Conservation (phyloP, 2,329 filamentous ascomycete genomes). For the Paecilomyces variotii region DNA sequence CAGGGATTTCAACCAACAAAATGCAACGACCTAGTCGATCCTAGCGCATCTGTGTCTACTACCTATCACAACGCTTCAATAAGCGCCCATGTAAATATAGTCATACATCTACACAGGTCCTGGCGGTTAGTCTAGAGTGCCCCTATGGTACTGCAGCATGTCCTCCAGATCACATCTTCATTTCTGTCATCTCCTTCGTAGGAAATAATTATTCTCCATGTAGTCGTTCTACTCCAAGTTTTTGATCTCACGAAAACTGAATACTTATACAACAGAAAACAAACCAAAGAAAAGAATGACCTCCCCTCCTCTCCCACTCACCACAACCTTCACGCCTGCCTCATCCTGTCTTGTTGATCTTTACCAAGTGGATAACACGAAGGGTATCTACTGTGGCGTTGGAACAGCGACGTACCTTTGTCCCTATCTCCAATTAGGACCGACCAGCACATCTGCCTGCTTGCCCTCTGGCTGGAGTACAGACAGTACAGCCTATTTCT, state of each 20-base stretch:
- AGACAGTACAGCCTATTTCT: not conserved
- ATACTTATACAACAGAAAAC: not conserved
- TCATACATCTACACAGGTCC: not conserved
- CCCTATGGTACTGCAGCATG: not conserved
- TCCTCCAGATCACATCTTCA: not conserved
- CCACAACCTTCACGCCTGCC: not conserved
- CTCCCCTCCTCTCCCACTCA: not conserved
- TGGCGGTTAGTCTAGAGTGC: not conserved
- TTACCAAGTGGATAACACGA: not conserved
- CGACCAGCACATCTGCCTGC: not conserved
- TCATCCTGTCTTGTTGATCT: not conserved
- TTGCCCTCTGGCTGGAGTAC: not conserved
- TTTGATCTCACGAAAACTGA: not conserved
- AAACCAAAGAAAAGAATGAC: not conserved
- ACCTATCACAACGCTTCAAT: not conserved
- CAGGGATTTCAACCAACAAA: too few species aligned
- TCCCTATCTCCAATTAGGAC: not conserved
- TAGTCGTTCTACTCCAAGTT: not conserved
- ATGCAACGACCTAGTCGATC: too few species aligned
- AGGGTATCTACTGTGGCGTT: not conserved
- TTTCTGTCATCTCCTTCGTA: not conserved
- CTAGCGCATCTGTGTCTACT: not conserved
- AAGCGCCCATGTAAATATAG: not conserved
- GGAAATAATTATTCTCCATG: not conserved
- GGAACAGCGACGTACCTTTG: not conserved